Evolutionary conservation across 352 stramenopile species (phyloP), one percentile per base, ranked within the genome.

Genomic region (Achlya hypogyna): DNA sequence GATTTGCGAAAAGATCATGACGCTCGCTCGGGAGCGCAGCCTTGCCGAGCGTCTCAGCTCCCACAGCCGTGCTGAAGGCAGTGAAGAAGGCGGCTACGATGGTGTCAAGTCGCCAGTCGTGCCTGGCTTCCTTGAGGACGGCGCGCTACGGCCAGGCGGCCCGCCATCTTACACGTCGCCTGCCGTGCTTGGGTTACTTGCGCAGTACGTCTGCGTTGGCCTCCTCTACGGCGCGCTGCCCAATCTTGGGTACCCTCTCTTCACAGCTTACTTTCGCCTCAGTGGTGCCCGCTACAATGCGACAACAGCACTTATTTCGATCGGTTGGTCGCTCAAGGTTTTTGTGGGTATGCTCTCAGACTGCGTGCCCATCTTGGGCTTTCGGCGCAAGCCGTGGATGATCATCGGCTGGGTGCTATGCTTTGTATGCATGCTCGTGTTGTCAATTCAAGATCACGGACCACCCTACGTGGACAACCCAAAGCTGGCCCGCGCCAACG

Each of bases 331-430:
- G 27, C 80, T 88, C 69, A 87, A 86, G 69, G 74, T 84, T 5
- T 84, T 89, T 45, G 79, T 81, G 65, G 81, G 81, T 43, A 82
- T 87, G 29, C 23, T 88, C 32, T 75, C 80, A 0, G 80, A 87
- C 53, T 83, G 75, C 51, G 62, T 82, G 1, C 80, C 80, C 23
- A 77, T 88, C 28, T 76, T 40, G 31, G 80, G 80, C 29, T 87
- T 77, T 69, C 80, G 80, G 12, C 77, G 80, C 35, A 78, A 80
- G 31, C 71, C 78, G n/a, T 92, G 82, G 53, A 92, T 92, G 78
- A 69, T 88, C 20, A 25, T 92, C 5, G 81, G 80, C 3, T 88
- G 79, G 80, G 6, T 76, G 4, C 25, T 89, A 8, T 65, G 63
- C 22, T 54, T 65, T 51, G 28, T 51, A 1, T 65, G 52, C 43